Evolutionary conservation across 306 rosid genomes (phyloP), one percentile per base, ranked within the genome.

Genomic region (Astragalus membranaceus): DNA sequence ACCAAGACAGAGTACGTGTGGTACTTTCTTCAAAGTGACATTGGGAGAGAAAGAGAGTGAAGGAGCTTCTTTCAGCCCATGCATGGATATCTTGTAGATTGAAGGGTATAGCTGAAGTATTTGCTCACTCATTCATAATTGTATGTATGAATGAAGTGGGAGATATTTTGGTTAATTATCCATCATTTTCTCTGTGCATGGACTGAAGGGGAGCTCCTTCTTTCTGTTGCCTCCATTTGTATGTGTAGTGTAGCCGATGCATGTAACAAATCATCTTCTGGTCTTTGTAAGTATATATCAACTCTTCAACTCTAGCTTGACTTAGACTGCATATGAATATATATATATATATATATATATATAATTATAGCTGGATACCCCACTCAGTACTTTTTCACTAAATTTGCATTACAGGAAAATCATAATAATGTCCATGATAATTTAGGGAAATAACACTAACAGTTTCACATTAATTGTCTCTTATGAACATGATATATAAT

Each of bases 141-240:
- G 76, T n/a, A n/a, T 50, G 72, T 20, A 20, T 81, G 85, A 72
- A 72, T 76, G 81, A 72, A 67, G 75, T 16, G 2, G 58, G 46
- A 67, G 76, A 72, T 81, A 80, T 70, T 79, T 20, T 55, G 12
- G 13, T 13, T 60, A 13, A 5, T 5, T 42, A 42, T 79, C 54
- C 73, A 64, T 74, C 71, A 63, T 57, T 58, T 20, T 64, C 57
- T 81, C 61, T 57, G 63, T 82, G 85, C 86, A 74, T 82, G 86
- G 86, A 82, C 86, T 82, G 86, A 60, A 81, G 73, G 69, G 69
- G 86, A 78, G 86, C 86, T 82, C 86, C 86, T 82, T 74, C 82
- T 69, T 69, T 74, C 80, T 78, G 23, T 77, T 68, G n/a, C 46
- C 65, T 76, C 79, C 80, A 53, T 29, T 69, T 26, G 30, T 4